Conservation (phyloP, 2,329 filamentous ascomycete species). For the Calonectria pauciramosa region DNA sequence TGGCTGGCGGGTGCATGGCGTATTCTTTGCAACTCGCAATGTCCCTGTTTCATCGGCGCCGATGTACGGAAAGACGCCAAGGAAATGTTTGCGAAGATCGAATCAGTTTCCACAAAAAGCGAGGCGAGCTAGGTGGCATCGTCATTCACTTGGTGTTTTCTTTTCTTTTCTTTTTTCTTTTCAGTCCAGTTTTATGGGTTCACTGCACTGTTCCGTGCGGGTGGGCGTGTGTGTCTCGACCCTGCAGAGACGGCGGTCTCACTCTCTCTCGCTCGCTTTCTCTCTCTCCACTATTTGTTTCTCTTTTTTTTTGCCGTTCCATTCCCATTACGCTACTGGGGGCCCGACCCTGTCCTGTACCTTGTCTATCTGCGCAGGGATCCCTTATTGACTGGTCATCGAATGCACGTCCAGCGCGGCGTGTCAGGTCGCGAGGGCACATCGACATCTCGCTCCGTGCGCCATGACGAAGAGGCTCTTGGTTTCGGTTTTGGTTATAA, state of each 20-base stretch:
- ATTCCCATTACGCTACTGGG: background rate
- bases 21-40: background rate
- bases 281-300: conserved; percentile 15
- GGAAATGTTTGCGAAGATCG: conserved; percentile 11
- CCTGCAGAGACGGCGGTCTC: background rate
- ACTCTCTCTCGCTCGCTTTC: background rate
- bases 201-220: background rate
- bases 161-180: background rate
- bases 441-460: background rate
- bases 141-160: background rate
- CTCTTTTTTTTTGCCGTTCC: background rate
- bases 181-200: background rate
- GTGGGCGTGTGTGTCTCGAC: background rate
- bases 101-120: background rate
- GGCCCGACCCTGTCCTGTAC: background rate
- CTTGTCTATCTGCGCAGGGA: background rate
- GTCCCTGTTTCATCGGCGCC: background rate
- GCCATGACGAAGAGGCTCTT: background rate
- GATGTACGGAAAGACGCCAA: background rate
- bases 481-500: background rate
- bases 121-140: background rate
- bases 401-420: background rate
- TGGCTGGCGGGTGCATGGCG: background rate
- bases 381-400: background rate
- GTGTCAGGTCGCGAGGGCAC: background rate